Evolutionary conservation across 2,329 filamentous ascomycete species (phyloP), one percentile per base, ranked within the genome.

Genomic region (Cercospora citrullina): DNA sequence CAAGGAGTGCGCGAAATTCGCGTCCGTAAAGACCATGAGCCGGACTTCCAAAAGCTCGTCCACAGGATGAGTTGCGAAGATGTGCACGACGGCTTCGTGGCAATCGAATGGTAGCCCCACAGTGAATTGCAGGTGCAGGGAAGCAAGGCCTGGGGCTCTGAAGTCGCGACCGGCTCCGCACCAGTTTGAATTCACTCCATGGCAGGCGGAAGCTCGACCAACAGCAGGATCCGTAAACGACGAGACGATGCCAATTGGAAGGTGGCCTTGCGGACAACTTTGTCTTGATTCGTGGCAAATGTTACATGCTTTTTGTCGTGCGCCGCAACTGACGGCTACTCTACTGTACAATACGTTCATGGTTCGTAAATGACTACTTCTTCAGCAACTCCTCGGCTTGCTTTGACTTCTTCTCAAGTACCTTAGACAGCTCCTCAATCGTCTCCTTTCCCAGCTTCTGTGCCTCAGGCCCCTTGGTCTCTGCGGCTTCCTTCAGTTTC

Each of bases 371-470:
- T 14, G 55, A 8, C 59, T 65, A 69, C 65, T 72, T 76, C 71
- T 88, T 81, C 3, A 80, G 80, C 72, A 90, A 83, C 71, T 90
- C 85, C 75, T 89, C 82, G 0, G 86, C 84, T 78, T 87, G 82
- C 59, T 84, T 76, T 0, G 82, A 81, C 80, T 86, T 85, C 76
- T 87, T 86, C 78, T 89, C 86, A 51, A 91, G 80, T 31, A 91
- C 84, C 77, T 89, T 82, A 76, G 85, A 83, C 58, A 92, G 80
- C 77, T 92, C 89, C 55, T 89, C 84, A 60, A 91, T 82, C 0
- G 90, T 90, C 76, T 91, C 89, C 79, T 88, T 88, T 62, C 91
- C 78, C 42, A 93, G 81, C 78, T 88, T 86, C 82, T 92, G 86
- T 2, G 89, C 90, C 77, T 93, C 89, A 5, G 88, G 83, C 60